Evolutionary conservation across 2,329 filamentous ascomycete genomes (phyloP).

Genomic region (Talaromyces amestolkiae): DNA sequence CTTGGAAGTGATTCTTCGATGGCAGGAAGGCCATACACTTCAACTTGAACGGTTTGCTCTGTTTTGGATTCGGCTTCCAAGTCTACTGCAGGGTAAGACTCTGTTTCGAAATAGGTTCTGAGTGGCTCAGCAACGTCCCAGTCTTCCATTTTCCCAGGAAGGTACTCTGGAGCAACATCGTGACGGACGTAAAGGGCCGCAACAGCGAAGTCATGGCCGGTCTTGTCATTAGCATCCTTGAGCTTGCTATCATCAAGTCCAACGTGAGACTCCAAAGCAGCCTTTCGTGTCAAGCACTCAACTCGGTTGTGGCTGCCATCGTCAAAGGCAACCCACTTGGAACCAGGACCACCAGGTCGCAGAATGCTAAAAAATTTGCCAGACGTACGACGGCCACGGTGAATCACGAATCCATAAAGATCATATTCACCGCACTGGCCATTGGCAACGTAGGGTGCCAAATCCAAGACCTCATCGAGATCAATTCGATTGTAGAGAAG

Average conservation of each 20-base stretch:
- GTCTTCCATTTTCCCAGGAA: conserved; percentile 45
- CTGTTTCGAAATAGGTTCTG: conserved; percentile 40
- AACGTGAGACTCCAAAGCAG: conserved; percentile 53
- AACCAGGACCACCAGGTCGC: conserved; percentile 55
- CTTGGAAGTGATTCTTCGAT: conserved; percentile 34
- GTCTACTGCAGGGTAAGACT: conserved; percentile 22
- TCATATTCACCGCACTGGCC: conserved; percentile 48
- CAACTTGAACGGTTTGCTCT: conserved; percentile 32
- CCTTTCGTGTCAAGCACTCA: conserved; percentile 55
- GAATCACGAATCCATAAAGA: conserved; percentile 60
- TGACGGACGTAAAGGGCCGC: conserved; percentile 57
- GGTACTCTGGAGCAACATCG: conserved; percentile 44
- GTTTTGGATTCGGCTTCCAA: conserved; percentile 19
- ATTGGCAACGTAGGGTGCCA: conserved; percentile 39
- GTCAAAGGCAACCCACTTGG: conserved; percentile 60
- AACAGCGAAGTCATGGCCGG: conserved; percentile 52
- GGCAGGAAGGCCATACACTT: conserved; percentile 39
- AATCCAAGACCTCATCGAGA: conserved; percentile 53
- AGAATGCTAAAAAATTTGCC: conserved; percentile 60
- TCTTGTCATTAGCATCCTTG: conserved; percentile 41
- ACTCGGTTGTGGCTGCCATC: conserved; percentile 57
- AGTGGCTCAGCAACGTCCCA: conserved; percentile 48
- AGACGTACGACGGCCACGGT: conserved; percentile 58
- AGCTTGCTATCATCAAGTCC: conserved; percentile 43
- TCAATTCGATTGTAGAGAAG: conserved; percentile 57